These are phyloP conservation scores for Nemania diffusa DNA, from an alignment of 2,329 filamentous ascomycete genomes.

Conservation along the genomic window DNA sequence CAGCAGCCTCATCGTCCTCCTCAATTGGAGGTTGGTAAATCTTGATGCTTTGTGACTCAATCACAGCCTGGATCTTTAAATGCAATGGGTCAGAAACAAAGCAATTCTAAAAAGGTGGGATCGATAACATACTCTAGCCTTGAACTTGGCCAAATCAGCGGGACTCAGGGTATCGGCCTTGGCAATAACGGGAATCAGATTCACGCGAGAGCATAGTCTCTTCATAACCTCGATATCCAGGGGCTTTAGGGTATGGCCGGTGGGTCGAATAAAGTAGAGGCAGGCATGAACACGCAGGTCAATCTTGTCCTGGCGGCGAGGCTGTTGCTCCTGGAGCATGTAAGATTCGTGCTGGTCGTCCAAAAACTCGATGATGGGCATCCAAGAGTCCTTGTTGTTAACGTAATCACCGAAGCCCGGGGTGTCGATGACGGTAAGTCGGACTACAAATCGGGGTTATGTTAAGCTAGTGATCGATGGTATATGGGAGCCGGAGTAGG, in stretches of 20 bases:
- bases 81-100: constrained; percentile 19
- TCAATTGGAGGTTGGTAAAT: constrained; percentile 98
- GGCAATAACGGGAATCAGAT: constrained; percentile 97
- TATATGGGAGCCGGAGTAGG: neutral
- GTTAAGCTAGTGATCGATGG: constrained; percentile 23
- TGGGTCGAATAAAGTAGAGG: constrained; percentile 98
- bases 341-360: constrained; percentile 99
- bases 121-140: constrained; percentile 78
- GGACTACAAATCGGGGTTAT: constrained; percentile 68
- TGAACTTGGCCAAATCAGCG: constrained; percentile 90
- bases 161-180: constrained; percentile 99
- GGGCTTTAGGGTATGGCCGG: constrained; percentile 97
- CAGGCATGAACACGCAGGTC: constrained; percentile 98
- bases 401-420: constrained; percentile 99
- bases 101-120: neutral
- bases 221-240: constrained; percentile 99
- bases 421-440: constrained; percentile 98
- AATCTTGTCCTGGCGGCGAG: constrained; percentile 97
- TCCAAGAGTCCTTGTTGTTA: constrained; percentile 99
- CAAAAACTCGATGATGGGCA: constrained; percentile 99
- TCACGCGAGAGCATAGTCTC: constrained; percentile 96
- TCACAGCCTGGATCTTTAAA: constrained; percentile 85
- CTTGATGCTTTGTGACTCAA: constrained; percentile 99
- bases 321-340: constrained; percentile 99
- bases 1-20: constrained; percentile 97